Conservation (phyloP, 306 rosid genomes). For the Cicer chorassanicum region DNA sequence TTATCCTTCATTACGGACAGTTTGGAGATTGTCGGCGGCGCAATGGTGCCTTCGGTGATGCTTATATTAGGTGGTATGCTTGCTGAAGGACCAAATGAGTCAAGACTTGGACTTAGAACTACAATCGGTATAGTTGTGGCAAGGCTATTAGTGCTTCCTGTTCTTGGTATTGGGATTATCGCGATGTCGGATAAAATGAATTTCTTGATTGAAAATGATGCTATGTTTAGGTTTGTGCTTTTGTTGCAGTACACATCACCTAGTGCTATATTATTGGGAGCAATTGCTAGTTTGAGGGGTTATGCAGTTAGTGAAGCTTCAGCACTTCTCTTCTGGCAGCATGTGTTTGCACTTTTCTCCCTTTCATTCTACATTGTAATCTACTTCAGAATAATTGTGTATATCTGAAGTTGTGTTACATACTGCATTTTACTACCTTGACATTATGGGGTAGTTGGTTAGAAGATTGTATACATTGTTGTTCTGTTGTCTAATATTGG, state of each 20-base stretch:
- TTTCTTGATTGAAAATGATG: conserved; percentile 60
- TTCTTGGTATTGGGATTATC: conserved; percentile 76
- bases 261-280: conserved; percentile 86
- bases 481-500: neutral
- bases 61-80: conserved; percentile 91
- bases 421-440: conserved; percentile 14
- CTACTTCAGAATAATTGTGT: conserved; percentile 64
- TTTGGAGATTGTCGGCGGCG: conserved; percentile 73
- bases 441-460: neutral
- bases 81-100: conserved; percentile 87
- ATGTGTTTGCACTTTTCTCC: conserved; percentile 77
- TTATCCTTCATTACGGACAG: conserved; percentile 72
- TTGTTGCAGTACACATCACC: conserved; percentile 87
- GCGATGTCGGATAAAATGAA: conserved; percentile 62
- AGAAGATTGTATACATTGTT: conserved; percentile 33
- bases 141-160: conserved; percentile 83
- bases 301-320: conserved; percentile 93
- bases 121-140: conserved; percentile 73
- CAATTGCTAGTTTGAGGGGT: conserved; percentile 88
- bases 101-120: conserved; percentile 75
- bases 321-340: conserved; percentile 93
- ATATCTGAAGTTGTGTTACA: conserved; percentile 45
- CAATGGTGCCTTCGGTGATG: conserved; percentile 90
- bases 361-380: conserved; percentile 69
- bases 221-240: conserved; percentile 78